Conservation (phyloP, 306 rosid species). For the Sesbania bispinosa region DNA sequence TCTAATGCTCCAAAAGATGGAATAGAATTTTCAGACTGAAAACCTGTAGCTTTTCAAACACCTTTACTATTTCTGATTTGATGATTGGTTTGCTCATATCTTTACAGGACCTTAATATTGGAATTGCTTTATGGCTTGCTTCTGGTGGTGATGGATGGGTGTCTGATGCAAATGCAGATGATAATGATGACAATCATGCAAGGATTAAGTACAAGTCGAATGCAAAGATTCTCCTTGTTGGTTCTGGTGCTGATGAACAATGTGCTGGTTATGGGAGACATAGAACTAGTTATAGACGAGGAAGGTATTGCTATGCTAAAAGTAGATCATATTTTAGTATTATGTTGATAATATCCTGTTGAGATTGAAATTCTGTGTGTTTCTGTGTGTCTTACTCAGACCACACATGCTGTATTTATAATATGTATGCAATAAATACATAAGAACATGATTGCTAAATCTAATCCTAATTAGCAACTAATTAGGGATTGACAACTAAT, state of each 20-base stretch:
- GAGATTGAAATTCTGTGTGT: too few species aligned
- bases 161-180: conserved; percentile 38
- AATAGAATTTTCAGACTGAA: not conserved
- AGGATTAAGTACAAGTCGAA: conserved; percentile 65
- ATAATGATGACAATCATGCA: conserved; percentile 37
- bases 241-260: conserved; percentile 99
- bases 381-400: too few species aligned
- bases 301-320: conserved; percentile 53
- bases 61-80: conserved; percentile 4
- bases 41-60: not conserved
- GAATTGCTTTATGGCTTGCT: conserved; percentile 92
- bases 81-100: conserved; percentile 15
- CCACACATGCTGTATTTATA: too few species aligned
- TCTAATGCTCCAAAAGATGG: not conserved
- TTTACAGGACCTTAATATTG: conserved; percentile 84
- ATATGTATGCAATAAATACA: too few species aligned
- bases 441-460: too few species aligned
- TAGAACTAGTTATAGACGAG: conserved; percentile 72
- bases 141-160: conserved; percentile 88
- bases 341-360: not conserved
- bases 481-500: too few species aligned
- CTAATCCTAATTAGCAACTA: too few species aligned
- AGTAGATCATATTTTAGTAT: conserved; percentile 15
- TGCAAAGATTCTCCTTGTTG: conserved; percentile 94
- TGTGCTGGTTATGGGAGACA: conserved; percentile 99